A percentile compares a stretch with the other conserved stretches of the same genome.
phyloP scores from a whole-genome alignment of 108 stramenopile genomes.

The Hondaea fermentalgiana region DNA sequence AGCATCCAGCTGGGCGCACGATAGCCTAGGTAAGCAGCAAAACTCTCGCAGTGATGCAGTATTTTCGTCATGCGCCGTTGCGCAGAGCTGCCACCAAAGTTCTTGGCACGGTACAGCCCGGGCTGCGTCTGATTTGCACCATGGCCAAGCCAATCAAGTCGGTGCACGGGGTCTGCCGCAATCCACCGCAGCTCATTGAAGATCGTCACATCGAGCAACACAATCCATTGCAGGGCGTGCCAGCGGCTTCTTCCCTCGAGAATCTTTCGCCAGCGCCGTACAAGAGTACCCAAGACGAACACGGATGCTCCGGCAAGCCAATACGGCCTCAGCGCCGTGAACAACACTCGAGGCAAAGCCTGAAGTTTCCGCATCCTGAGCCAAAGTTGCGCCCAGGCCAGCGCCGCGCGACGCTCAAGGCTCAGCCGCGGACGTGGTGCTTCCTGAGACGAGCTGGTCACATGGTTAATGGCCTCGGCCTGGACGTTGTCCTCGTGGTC shows the following conservation, averaged over 20 bases:
- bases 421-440: background rate
- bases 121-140: background rate
- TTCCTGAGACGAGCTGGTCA: background rate
- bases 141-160: background rate
- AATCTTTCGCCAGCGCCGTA: background rate
- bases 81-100: background rate
- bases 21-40: background rate
- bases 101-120: background rate
- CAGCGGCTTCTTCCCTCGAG: background rate
- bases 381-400: background rate
- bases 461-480: background rate
- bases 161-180: background rate
- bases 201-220: background rate
- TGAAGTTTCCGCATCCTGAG: background rate
- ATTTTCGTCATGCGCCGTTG: background rate
- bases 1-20: background rate
- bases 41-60: background rate
- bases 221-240: background rate
- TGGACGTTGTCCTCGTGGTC: background rate
- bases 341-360: background rate
- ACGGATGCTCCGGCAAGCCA: background rate
- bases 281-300: background rate
- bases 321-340: background rate
- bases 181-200: background rate
- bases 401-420: background rate